These are phyloP conservation scores for Mimosa pudica DNA, from an alignment of 306 rosid species.

Conservation along the genomic window DNA sequence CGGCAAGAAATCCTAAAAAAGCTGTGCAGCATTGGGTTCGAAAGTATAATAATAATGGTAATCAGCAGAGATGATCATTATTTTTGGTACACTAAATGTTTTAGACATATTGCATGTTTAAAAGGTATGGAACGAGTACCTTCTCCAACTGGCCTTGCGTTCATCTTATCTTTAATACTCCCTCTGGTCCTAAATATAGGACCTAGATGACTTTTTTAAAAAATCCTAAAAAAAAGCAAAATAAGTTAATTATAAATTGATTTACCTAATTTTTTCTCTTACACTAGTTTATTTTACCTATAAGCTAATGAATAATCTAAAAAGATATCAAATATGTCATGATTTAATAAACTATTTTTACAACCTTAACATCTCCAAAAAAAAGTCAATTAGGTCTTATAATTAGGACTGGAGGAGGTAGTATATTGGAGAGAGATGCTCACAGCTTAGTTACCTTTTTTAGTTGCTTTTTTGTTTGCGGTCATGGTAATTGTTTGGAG, in stretches of 20 bases:
- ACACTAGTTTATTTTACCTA: too few relatives aligned
- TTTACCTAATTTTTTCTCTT: too few relatives aligned
- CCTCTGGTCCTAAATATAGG: too few relatives aligned
- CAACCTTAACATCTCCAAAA: too few relatives aligned
- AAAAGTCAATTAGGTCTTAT: too few relatives aligned
- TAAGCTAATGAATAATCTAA: too few relatives aligned
- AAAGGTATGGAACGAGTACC: not conserved
- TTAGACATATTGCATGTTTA: slow-evolving; percentile 1
- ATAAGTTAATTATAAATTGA: too few relatives aligned
- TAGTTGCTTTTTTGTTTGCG: not conserved
- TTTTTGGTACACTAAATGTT: not conserved
- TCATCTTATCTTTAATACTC: not conserved
- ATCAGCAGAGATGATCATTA: slow-evolving; percentile 31
- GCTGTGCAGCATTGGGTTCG: slow-evolving; percentile 63
- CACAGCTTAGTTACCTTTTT: not conserved
- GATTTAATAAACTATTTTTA: too few relatives aligned
- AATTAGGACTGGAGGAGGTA: too few relatives aligned
- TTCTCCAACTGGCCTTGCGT: not conserved
- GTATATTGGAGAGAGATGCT: slow-evolving; percentile 14
- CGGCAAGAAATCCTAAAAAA: slow-evolving; percentile 48
- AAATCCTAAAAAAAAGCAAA: too few relatives aligned
- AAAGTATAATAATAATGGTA: slow-evolving; percentile 47
- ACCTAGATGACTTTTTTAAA: too few relatives aligned
- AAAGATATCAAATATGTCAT: too few relatives aligned
- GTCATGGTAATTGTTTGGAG: not conserved